phyloP scores from a whole-genome alignment of 805 yeast species.

The Candida sonorensis region DNA sequence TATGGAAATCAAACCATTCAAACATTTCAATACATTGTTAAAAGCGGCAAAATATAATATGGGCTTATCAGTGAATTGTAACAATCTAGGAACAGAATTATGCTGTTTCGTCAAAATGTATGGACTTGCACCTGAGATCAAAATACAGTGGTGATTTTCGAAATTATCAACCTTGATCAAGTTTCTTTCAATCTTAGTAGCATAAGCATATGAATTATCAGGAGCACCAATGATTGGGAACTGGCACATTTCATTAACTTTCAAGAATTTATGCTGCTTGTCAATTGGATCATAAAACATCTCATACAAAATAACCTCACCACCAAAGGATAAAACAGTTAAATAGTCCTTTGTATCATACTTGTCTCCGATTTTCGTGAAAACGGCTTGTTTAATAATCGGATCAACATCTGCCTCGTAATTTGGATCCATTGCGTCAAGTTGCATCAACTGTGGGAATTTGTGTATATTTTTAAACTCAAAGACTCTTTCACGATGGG shows the following conservation, averaged over 20 bases:
- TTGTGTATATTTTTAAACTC: slow-evolving; percentile 44
- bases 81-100: slow-evolving; percentile 57
- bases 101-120: slow-evolving; percentile 59
- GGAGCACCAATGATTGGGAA: slow-evolving; percentile 69
- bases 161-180: slow-evolving; percentile 52
- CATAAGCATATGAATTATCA: slow-evolving; percentile 63
- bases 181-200: slow-evolving; percentile 63
- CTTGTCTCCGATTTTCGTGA: slow-evolving; percentile 58
- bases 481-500: slow-evolving; percentile 46
- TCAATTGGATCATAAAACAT: slow-evolving; percentile 34
- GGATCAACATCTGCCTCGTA: slow-evolving; percentile 60
- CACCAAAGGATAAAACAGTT: slow-evolving; percentile 71
- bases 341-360: slow-evolving; percentile 51
- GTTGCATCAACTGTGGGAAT: slow-evolving; percentile 35
- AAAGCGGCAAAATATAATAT: slow-evolving; percentile 61
- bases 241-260: slow-evolving; percentile 37
- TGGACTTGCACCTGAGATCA: slow-evolving; percentile 72
- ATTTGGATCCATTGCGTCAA: slow-evolving; percentile 43
- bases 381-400: slow-evolving; percentile 59
- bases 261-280: slow-evolving; percentile 35
- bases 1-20: slow-evolving; percentile 58
- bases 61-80: slow-evolving; percentile 58
- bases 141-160: slow-evolving; percentile 51
- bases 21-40: slow-evolving; percentile 25
- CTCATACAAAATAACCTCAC: slow-evolving; percentile 67